A percentile compares a stretch with the other conserved stretches of the same genome.
Conservation (phyloP, 2,329 filamentous ascomycete species). For the Microsporum audouinii region DNA sequence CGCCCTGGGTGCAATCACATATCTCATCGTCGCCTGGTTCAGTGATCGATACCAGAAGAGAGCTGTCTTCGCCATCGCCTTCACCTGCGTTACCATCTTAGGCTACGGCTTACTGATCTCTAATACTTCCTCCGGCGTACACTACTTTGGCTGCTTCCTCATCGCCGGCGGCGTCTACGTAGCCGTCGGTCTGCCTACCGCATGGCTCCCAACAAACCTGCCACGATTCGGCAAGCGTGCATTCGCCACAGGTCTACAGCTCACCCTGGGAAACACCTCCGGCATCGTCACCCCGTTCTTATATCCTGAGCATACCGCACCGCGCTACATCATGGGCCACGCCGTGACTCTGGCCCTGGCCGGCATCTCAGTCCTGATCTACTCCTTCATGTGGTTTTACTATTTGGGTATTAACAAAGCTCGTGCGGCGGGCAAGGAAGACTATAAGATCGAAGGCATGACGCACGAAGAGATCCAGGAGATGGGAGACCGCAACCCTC, state of each 20-base stretch:
- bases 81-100: slow-evolving; percentile 51
- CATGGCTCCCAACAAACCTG: slow-evolving; percentile 53
- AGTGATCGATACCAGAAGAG: slow-evolving; percentile 58
- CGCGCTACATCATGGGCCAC: slow-evolving; percentile 52
- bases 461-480: slow-evolving; percentile 34
- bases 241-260: slow-evolving; percentile 58
- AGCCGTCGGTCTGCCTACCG: slow-evolving; percentile 43
- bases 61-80: slow-evolving; percentile 52
- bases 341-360: slow-evolving; percentile 50
- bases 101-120: slow-evolving; percentile 60
- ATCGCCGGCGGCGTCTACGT: slow-evolving; percentile 62
- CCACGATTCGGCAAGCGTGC: slow-evolving; percentile 68
- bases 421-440: slow-evolving; percentile 27
- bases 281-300: slow-evolving; percentile 63
- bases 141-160: slow-evolving; percentile 68
- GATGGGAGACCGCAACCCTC: slow-evolving; percentile 33
- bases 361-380: slow-evolving; percentile 43
- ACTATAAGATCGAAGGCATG: slow-evolving; percentile 29
- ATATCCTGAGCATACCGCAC: slow-evolving; percentile 37
- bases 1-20: slow-evolving; percentile 57
- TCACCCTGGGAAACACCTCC: slow-evolving; percentile 57
- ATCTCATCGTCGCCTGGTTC: slow-evolving; percentile 50
- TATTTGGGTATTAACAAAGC: slow-evolving; percentile 40
- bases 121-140: slow-evolving; percentile 47
- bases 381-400: slow-evolving; percentile 45